Conservation (phyloP, 2,329 filamentous ascomycete genomes). For the Xylaria sp. region DNA sequence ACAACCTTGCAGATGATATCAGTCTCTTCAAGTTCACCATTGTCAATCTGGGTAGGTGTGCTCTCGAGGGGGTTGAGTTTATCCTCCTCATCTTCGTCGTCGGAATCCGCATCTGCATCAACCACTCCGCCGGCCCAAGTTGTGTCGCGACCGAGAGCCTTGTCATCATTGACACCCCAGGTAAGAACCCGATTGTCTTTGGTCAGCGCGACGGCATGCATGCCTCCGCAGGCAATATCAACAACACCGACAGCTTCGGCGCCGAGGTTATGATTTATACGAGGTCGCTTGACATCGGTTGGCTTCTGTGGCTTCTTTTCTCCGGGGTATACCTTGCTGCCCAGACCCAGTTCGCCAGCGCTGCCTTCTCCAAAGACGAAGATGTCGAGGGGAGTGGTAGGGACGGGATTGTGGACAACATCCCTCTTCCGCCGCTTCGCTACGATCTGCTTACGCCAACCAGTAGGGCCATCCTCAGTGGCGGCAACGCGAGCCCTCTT, state of each 20-base stretch:
- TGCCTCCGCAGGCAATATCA: conserved; percentile 72
- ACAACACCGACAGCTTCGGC: conserved; percentile 68
- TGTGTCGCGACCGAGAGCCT: conserved; percentile 74
- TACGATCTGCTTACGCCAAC: conserved; percentile 32
- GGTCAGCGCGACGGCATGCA: conserved; percentile 75
- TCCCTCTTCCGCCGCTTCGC: conserved; percentile 30
- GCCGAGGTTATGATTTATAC: conserved; percentile 69
- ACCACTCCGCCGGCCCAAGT: conserved; percentile 71
- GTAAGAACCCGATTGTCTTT: conserved; percentile 77
- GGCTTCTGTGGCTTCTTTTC: conserved; percentile 41
- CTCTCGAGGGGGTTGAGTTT: conserved; percentile 77
- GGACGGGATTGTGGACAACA: conserved; percentile 42
- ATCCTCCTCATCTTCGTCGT: conserved; percentile 64
- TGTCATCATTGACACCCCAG: conserved; percentile 85
- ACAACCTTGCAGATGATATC: conserved; percentile 70
- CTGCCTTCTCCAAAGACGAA: conserved; percentile 70
- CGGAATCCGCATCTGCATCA: conserved; percentile 61
- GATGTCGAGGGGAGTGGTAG: conserved; percentile 43
- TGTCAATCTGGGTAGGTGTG: conserved; percentile 70
- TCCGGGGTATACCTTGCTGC: conserved; percentile 54
- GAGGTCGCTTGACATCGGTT: conserved; percentile 75
- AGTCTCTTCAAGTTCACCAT: conserved; percentile 67
- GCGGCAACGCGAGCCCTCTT: conserved; percentile 33
- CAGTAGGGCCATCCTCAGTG: conserved; percentile 26
- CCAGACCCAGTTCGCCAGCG: conserved; percentile 74